Evolutionary conservation across 1,284 basidiomycete genomes (phyloP).

Genomic region (Athelia psychrophila): DNA sequence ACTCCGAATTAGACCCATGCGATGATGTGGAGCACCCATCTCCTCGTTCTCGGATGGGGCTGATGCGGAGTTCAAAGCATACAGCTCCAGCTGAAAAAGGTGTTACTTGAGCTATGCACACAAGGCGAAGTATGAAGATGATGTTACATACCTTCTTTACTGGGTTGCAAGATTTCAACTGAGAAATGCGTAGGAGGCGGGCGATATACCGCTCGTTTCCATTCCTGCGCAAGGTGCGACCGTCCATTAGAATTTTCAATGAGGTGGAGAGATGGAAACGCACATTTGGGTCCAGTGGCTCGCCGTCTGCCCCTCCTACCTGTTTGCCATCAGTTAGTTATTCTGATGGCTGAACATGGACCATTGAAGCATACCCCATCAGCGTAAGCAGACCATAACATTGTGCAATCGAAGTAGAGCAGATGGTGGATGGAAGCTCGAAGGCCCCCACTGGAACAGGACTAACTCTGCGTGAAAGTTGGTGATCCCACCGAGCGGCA

Average conservation of each 20-base stretch:
- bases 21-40: constrained; percentile 40
- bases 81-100: constrained; percentile 43
- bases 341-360: too few relatives aligned
- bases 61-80: constrained; percentile 64
- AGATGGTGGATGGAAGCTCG: too few relatives aligned
- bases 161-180: constrained; percentile 52
- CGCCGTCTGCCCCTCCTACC: neutral
- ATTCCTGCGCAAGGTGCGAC: neutral
- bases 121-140: constrained; percentile 1
- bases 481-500: too few relatives aligned
- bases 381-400: too few relatives aligned
- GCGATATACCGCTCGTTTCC: constrained; percentile 57
- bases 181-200: constrained; percentile 57
- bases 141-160: constrained; percentile 51
- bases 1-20: constrained; percentile 40
- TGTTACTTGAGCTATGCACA: constrained; percentile 1
- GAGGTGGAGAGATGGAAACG: neutral
- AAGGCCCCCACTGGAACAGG: too few relatives aligned
- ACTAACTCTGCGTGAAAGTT: too few relatives aligned
- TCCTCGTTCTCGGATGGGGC: constrained; percentile 35
- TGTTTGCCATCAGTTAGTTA: too few relatives aligned
- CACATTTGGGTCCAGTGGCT: neutral
- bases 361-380: too few relatives aligned
- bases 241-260: neutral
- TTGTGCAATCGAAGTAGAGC: too few relatives aligned